These are phyloP conservation scores for Zanthoxylum bungeanum DNA, from an alignment of 345 rosid species.

Conservation along the genomic window DNA sequence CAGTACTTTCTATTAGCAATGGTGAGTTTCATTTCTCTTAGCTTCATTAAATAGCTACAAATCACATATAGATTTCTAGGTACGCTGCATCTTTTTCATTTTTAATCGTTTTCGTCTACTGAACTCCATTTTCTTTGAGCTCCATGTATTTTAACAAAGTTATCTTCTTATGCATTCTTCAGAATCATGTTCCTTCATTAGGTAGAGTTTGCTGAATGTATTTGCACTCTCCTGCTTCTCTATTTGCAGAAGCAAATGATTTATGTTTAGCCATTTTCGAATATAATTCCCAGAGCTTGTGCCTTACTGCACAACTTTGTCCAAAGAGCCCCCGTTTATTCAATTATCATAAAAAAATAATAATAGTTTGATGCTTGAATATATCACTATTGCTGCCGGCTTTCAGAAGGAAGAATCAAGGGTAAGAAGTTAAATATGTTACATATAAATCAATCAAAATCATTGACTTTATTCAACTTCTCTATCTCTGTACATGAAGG, in stretches of 20 bases:
- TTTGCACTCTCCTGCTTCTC: neutral
- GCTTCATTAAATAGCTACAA: neutral
- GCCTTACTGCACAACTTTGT: too few species aligned
- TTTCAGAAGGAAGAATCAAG: neutral
- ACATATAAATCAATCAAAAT: too few species aligned
- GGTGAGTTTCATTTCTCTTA: constrained; percentile 44
- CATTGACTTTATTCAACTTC: neutral
- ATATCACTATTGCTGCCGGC: neutral
- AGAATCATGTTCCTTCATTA: constrained; percentile 22
- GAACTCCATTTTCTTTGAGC: neutral
- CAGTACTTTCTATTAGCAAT: constrained; percentile 81
- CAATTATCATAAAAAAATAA: too few species aligned
- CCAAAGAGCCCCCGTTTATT: too few species aligned
- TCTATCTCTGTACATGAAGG: neutral
- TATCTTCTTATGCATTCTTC: constrained; percentile 34
- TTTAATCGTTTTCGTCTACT: too few species aligned
- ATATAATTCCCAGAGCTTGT: too few species aligned
- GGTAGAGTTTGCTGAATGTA: neutral
- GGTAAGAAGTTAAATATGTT: too few species aligned
- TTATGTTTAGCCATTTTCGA: neutral
- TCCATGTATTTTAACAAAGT: too few species aligned
- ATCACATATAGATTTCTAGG: too few species aligned
- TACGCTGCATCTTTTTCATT: too few species aligned
- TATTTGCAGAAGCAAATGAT: neutral
- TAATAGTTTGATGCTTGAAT: neutral